Base-by-base conservation (phyloP, 495 filamentous ascomycete species). In the Hypoxylon cercidicola region DNA sequence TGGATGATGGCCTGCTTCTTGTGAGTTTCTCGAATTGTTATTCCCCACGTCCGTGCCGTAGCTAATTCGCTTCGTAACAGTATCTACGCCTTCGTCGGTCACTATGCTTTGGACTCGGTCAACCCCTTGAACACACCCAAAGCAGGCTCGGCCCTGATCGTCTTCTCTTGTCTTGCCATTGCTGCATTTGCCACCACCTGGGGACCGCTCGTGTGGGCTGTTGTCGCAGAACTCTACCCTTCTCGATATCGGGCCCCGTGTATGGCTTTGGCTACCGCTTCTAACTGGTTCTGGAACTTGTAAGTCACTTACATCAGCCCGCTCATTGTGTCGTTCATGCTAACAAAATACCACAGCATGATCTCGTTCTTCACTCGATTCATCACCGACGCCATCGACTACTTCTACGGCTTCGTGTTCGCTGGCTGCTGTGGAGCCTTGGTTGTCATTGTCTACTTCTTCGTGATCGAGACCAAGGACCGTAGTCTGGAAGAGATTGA, bases 221-320 rank as follows among this genome's bases (percentile, higher is more conserved):
- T 91, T 54, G 87, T 89, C 45, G 88, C 87, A 50, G 92, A 97
- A 78, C 85, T 95, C 69, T 96, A 92, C 74, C 92, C 93, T 18
- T 82, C 86, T 55, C 82, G 87, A 46, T 91, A 93, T 75, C 86
- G 91, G 41, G 90, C 89, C 16, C 84, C 86, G 28, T 87, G 84
- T 66, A 93, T 93, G 83, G 90, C 88, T 32, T 71, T 93, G 15
- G 89, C 89, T 13, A 95, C 93, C 0, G 87, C 89, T 5, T 84
- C 87, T 53, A 97, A 96, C 80, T 97, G 93, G 93, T 84, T 88
- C 55, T 95, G 88, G 89, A 97, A 96, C 75, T 97, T 71, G 69
- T 72, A 52, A 89, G 88, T 84, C 78, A 79, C 32, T 87, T 79
- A 25, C 5, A 25, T 25, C 30, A 10, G 30, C 30, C 79, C 87